Percentiles rank a stretch among this genome's conserved stretches.
These are phyloP conservation scores for Cryptococcus sp. DNA, from an alignment of 1,284 basidiomycete species.

Conservation along the genomic window DNA sequence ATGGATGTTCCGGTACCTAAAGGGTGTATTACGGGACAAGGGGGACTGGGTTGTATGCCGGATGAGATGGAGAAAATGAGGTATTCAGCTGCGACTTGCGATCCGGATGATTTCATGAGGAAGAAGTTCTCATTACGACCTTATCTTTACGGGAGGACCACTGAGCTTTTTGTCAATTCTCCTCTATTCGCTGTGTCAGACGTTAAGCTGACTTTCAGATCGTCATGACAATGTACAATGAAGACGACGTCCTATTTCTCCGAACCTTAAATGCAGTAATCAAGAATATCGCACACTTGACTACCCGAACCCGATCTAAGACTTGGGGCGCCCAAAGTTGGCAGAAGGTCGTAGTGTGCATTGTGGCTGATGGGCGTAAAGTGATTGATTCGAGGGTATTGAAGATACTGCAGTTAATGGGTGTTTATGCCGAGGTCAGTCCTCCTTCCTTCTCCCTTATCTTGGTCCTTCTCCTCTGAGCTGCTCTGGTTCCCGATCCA, in stretches of 20 bases:
- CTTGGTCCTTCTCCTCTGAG: no score
- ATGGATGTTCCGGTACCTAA: conserved; percentile 74
- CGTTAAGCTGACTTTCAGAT: conserved; percentile 50
- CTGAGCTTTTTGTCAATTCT: conserved; percentile 67
- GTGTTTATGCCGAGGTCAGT: conserved; percentile 90
- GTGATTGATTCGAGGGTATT: conserved; percentile 70
- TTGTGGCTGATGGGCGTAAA: conserved; percentile 85
- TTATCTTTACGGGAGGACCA: conserved; percentile 76
- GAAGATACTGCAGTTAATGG: conserved; percentile 62
- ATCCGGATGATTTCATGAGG: conserved; percentile 54
- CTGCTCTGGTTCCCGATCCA: no score
- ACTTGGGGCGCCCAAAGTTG: conserved; percentile 93
- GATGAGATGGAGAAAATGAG: conserved; percentile 82
- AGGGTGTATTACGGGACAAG: conserved; percentile 64
- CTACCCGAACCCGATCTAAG: conserved; percentile 71
- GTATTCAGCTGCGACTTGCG: conserved; percentile 51
- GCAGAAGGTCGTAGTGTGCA: conserved; percentile 90
- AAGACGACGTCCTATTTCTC: conserved; percentile 79
- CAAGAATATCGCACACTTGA: conserved; percentile 84
- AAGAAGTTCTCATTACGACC: conserved; percentile 72
- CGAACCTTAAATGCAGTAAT: conserved; percentile 89
- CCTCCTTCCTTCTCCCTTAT: no score
- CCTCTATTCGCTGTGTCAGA: not conserved
- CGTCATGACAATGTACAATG: conserved; percentile 94
- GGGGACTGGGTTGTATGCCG: conserved; percentile 51